Evolutionary conservation across 345 rosid genomes (phyloP).

Genomic region (Hypericum androsaemum): DNA sequence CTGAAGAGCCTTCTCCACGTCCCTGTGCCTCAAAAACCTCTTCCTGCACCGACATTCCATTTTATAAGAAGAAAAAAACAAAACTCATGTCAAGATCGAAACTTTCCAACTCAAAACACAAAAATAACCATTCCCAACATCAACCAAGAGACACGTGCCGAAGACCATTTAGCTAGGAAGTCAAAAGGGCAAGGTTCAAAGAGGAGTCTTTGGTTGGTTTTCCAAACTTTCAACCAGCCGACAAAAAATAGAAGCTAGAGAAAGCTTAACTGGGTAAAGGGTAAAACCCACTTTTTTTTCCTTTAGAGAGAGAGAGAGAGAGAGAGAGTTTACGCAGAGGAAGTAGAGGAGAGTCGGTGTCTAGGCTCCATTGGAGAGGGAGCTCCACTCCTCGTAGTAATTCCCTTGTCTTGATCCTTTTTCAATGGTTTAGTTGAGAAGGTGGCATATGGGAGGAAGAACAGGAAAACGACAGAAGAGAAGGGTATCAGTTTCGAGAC

Average conservation of each 20-base stretch:
- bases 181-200: too few relatives aligned
- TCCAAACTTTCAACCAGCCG: too few relatives aligned
- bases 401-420: too few relatives aligned
- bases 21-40: conserved; percentile 38
- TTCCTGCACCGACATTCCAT: conserved; percentile 54
- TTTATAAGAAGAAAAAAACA: conserved; percentile 5
- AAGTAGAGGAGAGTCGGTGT: conserved; percentile 39
- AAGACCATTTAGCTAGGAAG: background rate
- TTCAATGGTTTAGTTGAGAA: background rate
- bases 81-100: background rate
- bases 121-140: background rate
- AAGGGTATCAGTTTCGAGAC: too few relatives aligned
- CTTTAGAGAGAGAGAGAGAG: conserved; percentile 13
- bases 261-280: background rate
- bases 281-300: background rate
- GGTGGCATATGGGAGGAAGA: too few relatives aligned
- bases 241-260: too few relatives aligned
- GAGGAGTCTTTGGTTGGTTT: too few relatives aligned
- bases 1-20: conserved; percentile 51
- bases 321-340: conserved; percentile 20
- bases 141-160: background rate
- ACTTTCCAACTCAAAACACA: conserved; percentile 1
- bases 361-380: conserved; percentile 45
- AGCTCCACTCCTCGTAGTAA: too few relatives aligned
- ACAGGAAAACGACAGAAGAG: too few relatives aligned